These are phyloP conservation scores for Leccinellum albellum DNA, from an alignment of 768 basidiomycete genomes.

Conservation along the genomic window DNA sequence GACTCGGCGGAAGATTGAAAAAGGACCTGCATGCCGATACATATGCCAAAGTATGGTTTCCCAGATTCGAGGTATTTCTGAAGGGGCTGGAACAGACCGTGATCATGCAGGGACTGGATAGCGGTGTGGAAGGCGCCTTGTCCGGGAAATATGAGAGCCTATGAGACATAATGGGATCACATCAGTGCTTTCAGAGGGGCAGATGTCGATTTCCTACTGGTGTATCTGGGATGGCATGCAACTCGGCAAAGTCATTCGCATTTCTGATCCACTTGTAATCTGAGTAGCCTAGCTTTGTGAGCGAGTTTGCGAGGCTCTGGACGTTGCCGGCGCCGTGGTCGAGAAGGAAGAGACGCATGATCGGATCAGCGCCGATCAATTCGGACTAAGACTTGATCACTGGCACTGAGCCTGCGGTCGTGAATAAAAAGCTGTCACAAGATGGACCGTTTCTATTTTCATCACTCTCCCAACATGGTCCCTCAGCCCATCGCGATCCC, in stretches of 20 bases:
- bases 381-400: too few relatives aligned
- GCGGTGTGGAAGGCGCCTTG: conserved; percentile 93
- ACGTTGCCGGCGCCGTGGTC: conserved; percentile 98
- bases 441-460: conserved; percentile 16
- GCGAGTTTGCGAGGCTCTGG: conserved; percentile 88
- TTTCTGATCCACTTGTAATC: conserved; percentile 82
- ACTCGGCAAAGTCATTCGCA: conserved; percentile 73
- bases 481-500: conserved; percentile 44
- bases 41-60: conserved; percentile 94
- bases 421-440: conserved; percentile 11
- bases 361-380: background rate
- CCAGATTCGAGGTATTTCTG: conserved; percentile 81
- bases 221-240: conserved; percentile 13
- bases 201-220: conserved; percentile 60
- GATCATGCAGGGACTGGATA: conserved; percentile 65
- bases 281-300: conserved; percentile 75
- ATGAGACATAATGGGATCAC: conserved; percentile 9
- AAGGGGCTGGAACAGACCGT: conserved; percentile 78
- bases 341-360: conserved; percentile 76
- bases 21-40: conserved; percentile 97
- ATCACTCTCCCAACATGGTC: conserved; percentile 37
- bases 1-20: conserved; percentile 85
- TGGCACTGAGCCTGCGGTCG: too few relatives aligned
- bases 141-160: conserved; percentile 96
- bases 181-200: background rate